These are phyloP conservation scores for Conoideocrella luteorostrata DNA, from an alignment of 2,329 filamentous ascomycete genomes.

Conservation along the genomic window DNA sequence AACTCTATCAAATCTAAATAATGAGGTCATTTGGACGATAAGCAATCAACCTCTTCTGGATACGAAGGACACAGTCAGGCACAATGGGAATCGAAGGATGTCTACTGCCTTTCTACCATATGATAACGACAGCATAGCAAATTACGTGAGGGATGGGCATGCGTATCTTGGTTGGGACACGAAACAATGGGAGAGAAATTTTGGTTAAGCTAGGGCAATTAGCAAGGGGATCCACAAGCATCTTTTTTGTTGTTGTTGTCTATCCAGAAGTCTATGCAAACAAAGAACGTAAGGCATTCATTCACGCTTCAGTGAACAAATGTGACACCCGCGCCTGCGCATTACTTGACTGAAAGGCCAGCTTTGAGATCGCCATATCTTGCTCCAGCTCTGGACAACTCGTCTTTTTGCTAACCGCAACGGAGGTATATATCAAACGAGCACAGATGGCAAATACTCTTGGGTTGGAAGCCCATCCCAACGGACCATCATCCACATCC, in stretches of 20 bases:
- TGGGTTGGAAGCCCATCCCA: slow-evolving; percentile 67
- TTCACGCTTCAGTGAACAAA: slow-evolving; percentile 18
- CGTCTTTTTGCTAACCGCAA: slow-evolving; percentile 22
- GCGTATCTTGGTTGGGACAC: too few relatives aligned
- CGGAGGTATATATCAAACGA: slow-evolving; percentile 35
- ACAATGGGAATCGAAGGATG: slow-evolving; percentile 1
- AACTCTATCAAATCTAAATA: slow-evolving; percentile 7
- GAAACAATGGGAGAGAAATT: too few relatives aligned
- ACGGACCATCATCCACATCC: slow-evolving; percentile 49
- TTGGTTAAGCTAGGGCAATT: too few relatives aligned
- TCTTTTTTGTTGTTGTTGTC: not conserved
- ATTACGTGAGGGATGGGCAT: too few relatives aligned
- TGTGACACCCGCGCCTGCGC: slow-evolving; percentile 18
- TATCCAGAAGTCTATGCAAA: slow-evolving; percentile 2
- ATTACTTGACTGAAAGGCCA: slow-evolving; percentile 3
- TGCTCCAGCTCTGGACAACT: slow-evolving; percentile 8
- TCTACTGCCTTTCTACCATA: not conserved
- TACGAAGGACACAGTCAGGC: too few relatives aligned
- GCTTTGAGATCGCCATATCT: slow-evolving; percentile 6
- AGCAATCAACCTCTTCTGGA: too few relatives aligned
- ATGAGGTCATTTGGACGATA: too few relatives aligned
- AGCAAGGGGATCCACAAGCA: too few relatives aligned
- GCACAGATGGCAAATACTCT: slow-evolving; percentile 59
- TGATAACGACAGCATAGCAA: not conserved
- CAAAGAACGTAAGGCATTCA: not conserved